A percentile compares a stretch with the other conserved stretches of the same genome.
Conservation (phyloP, 2,329 filamentous ascomycete genomes). For the Elsinoe fawcettii region DNA sequence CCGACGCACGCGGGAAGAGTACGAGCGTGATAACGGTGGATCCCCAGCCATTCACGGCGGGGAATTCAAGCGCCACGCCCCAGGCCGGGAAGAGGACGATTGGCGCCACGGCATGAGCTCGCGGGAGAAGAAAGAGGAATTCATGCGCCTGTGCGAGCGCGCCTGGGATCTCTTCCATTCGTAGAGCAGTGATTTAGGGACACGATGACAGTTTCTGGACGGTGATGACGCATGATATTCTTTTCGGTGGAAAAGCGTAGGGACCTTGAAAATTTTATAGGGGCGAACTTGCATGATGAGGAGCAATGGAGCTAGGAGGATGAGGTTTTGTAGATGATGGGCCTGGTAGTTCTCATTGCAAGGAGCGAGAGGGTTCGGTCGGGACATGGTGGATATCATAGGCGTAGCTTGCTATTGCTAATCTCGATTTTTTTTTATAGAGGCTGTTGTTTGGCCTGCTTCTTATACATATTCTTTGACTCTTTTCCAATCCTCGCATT, state of each 20-base stretch:
- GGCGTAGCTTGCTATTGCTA: conserved; percentile 11
- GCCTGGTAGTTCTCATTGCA: too few relatives aligned
- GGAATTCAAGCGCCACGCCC: conserved; percentile 46
- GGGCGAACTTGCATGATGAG: neutral
- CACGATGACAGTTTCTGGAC: neutral
- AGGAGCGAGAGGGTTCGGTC: too few relatives aligned
- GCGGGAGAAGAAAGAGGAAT: conserved; percentile 88
- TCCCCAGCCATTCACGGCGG: conserved; percentile 70
- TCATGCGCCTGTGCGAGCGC: conserved; percentile 73
- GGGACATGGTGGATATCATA: neutral
- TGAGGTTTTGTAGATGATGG: neutral
- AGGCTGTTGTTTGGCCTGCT: neutral
- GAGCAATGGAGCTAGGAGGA: neutral
- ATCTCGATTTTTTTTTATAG: neutral
- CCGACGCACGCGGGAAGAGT: conserved; percentile 77
- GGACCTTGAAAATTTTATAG: neutral
- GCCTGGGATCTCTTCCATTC: conserved; percentile 98
- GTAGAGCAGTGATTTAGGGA: conserved; percentile 31
- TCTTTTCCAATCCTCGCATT: neutral
- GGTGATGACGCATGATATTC: conserved; percentile 5
- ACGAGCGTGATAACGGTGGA: conserved; percentile 75
- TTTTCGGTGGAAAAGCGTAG: neutral
- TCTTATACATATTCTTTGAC: neutral
- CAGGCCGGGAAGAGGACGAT: conserved; percentile 23
- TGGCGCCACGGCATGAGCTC: conserved; percentile 73